A percentile compares a stretch with the other conserved stretches of the same genome.
Conservation (phyloP, 2,329 filamentous ascomycete species). For the Exophiala oligosperma region DNA sequence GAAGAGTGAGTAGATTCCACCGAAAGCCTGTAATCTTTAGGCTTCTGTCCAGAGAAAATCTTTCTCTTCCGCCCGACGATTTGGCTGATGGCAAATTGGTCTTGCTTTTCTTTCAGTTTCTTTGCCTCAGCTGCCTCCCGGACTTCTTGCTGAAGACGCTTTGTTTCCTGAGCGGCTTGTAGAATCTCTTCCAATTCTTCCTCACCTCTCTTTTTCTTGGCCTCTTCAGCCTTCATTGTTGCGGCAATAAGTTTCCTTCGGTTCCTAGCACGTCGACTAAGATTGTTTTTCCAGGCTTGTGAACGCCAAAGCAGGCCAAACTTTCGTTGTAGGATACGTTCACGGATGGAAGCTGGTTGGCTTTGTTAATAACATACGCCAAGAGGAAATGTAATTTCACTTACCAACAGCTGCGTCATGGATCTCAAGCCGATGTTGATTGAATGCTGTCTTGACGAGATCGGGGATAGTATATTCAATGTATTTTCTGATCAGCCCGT, state of each 20-base stretch:
- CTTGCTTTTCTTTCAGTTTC: conserved; percentile 4
- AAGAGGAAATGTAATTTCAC: neutral
- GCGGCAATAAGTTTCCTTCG: conserved; percentile 35
- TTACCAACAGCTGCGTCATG: conserved; percentile 20
- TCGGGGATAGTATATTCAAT: conserved; percentile 22
- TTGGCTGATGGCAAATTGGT: conserved; percentile 4
- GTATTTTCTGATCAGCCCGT: conserved; percentile 25
- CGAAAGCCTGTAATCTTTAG: conserved; percentile 70
- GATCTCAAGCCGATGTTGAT: conserved; percentile 19
- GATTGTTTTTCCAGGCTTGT: conserved; percentile 35
- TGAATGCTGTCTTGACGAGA: conserved; percentile 16
- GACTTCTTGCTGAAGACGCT: conserved; percentile 23
- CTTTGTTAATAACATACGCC: neutral
- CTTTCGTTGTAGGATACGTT: conserved; percentile 34
- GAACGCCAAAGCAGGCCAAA: conserved; percentile 41
- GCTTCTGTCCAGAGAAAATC: conserved; percentile 69
- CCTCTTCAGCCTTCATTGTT: conserved; percentile 24
- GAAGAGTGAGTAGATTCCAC: conserved; percentile 1
- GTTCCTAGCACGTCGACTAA: conserved; percentile 38
- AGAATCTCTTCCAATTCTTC: conserved; percentile 27
- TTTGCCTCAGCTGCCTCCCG: conserved; percentile 10
- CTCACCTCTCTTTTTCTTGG: conserved; percentile 24
- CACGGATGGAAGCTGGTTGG: conserved; percentile 33
- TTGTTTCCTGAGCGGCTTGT: conserved; percentile 22
- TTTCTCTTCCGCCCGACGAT: conserved; percentile 29